Base-by-base conservation (phyloP, 495 filamentous ascomycete genomes). In the Aspergillus wentii region DNA sequence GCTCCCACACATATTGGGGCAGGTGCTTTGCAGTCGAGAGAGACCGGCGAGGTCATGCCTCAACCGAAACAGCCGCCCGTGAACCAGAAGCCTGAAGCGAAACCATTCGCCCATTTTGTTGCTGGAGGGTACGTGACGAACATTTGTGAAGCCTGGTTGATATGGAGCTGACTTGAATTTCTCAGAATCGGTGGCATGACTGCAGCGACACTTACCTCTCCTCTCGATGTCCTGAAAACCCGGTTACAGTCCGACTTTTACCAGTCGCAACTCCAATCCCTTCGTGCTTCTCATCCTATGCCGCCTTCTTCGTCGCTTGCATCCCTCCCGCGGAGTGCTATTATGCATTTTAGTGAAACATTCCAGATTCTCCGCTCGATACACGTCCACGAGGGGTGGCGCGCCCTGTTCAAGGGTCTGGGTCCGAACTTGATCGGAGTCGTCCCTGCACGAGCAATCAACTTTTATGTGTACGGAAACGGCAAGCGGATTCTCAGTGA, bases 221-320 rank as follows among this genome's bases (percentile, higher is more conserved):
- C 88, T 5, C 78, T 95, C 31, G 88, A 95, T 54, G 89, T 95
- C 18, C 74, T 95, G 7, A 92, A 92, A 62, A 94, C 89, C 3
- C 76, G 88, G 6, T 72, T 95, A 3, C 88, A 95, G 58, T 90
- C 85, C 49, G 86, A 92, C 48, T 94, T 89, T 57, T 95, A 95
- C 67, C 85, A 91, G 50, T 64, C 76, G 1, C 85, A 79, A 41
- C 68, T 79, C 13, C 53, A 60, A 29, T 55, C 69, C 8, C 48
- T 57, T 2, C 69, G 75, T n/a, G 46, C 66, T 13, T 55, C 64
- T 11, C 47, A 54, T 15, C 46, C 52, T n/a, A 64, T 68, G 5
- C 71, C 70, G 15, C 62, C 66, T 11, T 55, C 69, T 8, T 66
- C 64, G n/a, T 49, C 61, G 15, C 43, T 67, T 15, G 54, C 77